phyloP scores from a whole-genome alignment of 139 green algal genomes.

The Zygnema circumcarinatum region DNA sequence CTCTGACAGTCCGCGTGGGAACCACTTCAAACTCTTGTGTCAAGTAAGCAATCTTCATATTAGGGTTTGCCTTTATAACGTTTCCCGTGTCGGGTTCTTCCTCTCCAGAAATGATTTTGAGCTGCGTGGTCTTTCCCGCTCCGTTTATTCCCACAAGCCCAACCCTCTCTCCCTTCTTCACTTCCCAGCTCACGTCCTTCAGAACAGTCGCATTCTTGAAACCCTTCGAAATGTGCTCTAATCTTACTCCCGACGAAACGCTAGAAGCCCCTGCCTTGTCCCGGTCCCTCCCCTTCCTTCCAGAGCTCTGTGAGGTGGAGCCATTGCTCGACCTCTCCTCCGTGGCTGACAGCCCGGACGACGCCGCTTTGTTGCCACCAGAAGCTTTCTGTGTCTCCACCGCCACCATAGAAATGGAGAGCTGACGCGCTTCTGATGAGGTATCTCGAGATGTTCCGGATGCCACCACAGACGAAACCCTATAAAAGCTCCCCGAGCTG shows the following conservation, averaged over 20 bases:
- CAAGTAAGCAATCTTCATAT: conserved; percentile 89
- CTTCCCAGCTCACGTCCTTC: conserved; percentile 88
- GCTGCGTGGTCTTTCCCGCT: conserved; percentile 97
- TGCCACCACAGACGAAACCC: no score
- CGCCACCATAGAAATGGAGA: not conserved
- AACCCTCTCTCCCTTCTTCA: conserved; percentile 95
- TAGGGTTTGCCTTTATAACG: conserved; percentile 71
- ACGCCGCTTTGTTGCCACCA: not conserved
- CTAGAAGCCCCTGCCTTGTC: conserved; percentile 50
- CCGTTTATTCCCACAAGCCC: conserved; percentile 98
- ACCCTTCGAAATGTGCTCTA: conserved; percentile 65
- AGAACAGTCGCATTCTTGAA: conserved; percentile 97
- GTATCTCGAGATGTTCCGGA: no score
- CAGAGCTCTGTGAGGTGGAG: not conserved
- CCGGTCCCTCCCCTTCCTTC: not conserved
- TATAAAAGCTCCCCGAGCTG: no score
- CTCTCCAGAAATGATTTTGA: conserved; percentile 93
- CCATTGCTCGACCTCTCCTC: not conserved
- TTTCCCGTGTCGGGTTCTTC: conserved; percentile 86
- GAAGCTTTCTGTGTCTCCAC: not conserved
- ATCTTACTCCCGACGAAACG: conserved; percentile 45
- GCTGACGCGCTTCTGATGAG: no score
- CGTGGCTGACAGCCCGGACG: not conserved
- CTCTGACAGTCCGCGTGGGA: conserved; percentile 84
- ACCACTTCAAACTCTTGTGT: conserved; percentile 97